Evolutionary conservation across 805 yeast species (phyloP), one percentile per base, ranked within the genome.

Genomic region (Komagataella populi): DNA sequence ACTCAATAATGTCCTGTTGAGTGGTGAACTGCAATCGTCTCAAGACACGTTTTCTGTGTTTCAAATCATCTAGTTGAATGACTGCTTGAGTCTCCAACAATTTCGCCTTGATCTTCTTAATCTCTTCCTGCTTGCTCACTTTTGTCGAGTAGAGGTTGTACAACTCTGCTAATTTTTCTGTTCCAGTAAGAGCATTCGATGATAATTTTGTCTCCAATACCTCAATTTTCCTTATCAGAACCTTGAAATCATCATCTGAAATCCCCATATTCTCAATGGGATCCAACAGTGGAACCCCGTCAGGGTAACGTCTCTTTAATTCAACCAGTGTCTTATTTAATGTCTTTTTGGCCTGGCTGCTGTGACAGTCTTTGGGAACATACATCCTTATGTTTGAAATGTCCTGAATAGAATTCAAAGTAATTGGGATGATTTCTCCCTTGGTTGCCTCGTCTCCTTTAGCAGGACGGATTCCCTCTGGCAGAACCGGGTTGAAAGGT

Each of bases 201-300:
- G 73, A 71, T 51, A 89, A 63, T 63, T 86, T 87, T 4, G 84
- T 67, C 61, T 89, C 93, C 56, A 93, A 72, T 1, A 89, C 90
- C 53, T 86, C 90, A 54, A 87, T 80, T 63, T 93, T 91, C 58
- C 81, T 78, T 53, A 86, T 62, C 50, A 95, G 69, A 50, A 76
- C 72, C 59, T 73, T 70, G 71, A 95, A 93, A 17, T 86, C 87
- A 4, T 76, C 77, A 62, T 87, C 96, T 48, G 80, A 84, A 58
- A 93, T 91, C 62, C 89, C 87, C 99, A 93, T 93, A 63, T 85
- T 87, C 55, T 81, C 83, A 44, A 93, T 72, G 4, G 99, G 98
- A 66, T 93, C 96, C 65, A 93, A 74, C 47, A 81, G 63, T n/a
- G 98, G 96, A 43, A 93, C 73, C 1, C 96, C 96, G 63, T 87